Conservation (phyloP, 2,329 filamentous ascomycete genomes). For the Cyphellophora europaea region DNA sequence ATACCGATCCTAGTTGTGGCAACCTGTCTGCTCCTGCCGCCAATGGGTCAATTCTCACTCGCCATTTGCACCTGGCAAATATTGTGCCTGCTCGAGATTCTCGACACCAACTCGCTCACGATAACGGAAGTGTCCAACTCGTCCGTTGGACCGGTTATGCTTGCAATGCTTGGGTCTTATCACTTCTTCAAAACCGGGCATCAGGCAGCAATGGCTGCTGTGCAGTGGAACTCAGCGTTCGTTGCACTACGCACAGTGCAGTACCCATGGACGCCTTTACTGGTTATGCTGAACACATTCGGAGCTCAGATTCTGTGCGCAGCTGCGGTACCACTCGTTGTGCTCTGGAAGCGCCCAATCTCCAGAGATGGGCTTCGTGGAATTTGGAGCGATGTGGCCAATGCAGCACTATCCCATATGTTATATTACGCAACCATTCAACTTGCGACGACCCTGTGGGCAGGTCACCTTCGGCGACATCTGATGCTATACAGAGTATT, state of each 20-base stretch:
- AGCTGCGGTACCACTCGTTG: conserved; percentile 67
- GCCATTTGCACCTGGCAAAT: conserved; percentile 81
- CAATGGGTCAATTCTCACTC: conserved; percentile 82
- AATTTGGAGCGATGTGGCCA: conserved; percentile 46
- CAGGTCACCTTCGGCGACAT: conserved; percentile 77
- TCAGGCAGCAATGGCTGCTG: conserved; percentile 74
- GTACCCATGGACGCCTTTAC: conserved; percentile 81
- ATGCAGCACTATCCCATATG: conserved; percentile 64
- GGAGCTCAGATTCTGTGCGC: conserved; percentile 79
- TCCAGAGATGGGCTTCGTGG: conserved; percentile 52
- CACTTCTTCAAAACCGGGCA: conserved; percentile 98
- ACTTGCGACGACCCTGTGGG: conserved; percentile 82
- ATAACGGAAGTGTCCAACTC: conserved; percentile 32
- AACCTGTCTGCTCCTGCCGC: conserved; percentile 68
- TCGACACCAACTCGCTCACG: conserved; percentile 53
- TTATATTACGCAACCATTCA: conserved; percentile 76
- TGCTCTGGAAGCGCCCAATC: conserved; percentile 81
- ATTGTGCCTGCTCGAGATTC: conserved; percentile 60
- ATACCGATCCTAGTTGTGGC: conserved; percentile 78
- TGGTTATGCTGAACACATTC: conserved; percentile 78
- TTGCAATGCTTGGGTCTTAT: conserved; percentile 83
- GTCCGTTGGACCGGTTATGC: conserved; percentile 66
- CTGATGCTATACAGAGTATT: conserved; percentile 97
- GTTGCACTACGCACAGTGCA: conserved; percentile 62
- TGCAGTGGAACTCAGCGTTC: conserved; percentile 96